phyloP scores from a whole-genome alignment of 1,284 basidiomycete genomes.

The Spongispora temasekensis region DNA sequence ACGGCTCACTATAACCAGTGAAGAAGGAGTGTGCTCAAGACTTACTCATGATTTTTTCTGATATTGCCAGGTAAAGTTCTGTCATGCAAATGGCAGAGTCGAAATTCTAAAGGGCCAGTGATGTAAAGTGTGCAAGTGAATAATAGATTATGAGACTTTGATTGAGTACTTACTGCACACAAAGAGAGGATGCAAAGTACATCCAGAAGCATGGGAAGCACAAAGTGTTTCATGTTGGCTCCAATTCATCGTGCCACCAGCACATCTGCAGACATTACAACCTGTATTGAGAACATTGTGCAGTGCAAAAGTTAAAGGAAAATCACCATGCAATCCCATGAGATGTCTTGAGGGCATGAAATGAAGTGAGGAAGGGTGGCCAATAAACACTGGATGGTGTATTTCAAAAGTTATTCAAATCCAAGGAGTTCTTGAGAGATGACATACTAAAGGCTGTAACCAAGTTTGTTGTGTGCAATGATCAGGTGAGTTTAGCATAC shows the following conservation, averaged over 20 bases:
- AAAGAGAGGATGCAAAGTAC: too few species aligned
- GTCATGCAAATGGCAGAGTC: background rate
- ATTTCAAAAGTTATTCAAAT: background rate
- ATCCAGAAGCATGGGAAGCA: too few species aligned
- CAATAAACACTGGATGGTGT: background rate
- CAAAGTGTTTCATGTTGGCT: too few species aligned
- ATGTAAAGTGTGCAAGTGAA: background rate
- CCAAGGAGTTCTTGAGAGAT: background rate
- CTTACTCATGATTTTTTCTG: background rate
- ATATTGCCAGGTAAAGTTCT: background rate
- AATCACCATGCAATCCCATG: too few species aligned
- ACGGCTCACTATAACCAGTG: background rate
- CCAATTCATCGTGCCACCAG: too few species aligned
- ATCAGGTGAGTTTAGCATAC: too few species aligned
- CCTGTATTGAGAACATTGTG: too few species aligned
- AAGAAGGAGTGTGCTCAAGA: background rate
- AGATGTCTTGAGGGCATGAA: background rate
- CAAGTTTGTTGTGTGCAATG: background rate
- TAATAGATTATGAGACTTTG: background rate
- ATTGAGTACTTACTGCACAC: too few species aligned
- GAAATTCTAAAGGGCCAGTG: background rate
- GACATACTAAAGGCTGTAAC: background rate
- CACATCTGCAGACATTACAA: too few species aligned
- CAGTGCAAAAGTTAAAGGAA: too few species aligned
- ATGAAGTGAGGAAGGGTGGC: background rate